phyloP scores from a whole-genome alignment of 2,329 filamentous ascomycete species.

The Claviceps purpurea region DNA sequence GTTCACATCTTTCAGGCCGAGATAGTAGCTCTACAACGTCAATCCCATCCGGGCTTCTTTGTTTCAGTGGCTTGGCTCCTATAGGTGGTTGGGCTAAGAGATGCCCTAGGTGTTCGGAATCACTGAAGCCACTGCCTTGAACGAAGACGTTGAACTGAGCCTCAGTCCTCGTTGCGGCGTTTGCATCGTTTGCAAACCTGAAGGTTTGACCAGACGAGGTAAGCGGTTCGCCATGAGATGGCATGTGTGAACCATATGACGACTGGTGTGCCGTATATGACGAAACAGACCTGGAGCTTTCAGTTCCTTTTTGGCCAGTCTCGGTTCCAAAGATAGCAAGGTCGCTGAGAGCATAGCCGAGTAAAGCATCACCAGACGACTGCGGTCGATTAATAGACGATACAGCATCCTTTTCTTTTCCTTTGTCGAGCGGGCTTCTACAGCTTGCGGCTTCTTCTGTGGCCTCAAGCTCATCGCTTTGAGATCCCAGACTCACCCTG shows the following conservation, averaged over 20 bases:
- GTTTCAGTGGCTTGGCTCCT: slow-evolving; percentile 9
- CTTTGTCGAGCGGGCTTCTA: not conserved
- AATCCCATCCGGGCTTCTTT: slow-evolving; percentile 11
- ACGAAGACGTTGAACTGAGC: not conserved
- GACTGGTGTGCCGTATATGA: not conserved
- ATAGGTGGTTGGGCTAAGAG: not conserved
- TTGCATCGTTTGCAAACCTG: not conserved
- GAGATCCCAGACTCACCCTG: not conserved
- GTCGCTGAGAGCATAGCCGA: not conserved
- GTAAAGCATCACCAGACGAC: slow-evolving; percentile 1
- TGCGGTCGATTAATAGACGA: not conserved
- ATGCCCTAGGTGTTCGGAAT: not conserved
- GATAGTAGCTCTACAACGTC: slow-evolving; percentile 25
- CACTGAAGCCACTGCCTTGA: not conserved
- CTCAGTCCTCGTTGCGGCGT: not conserved
- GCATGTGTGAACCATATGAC: not conserved
- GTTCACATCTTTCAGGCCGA: slow-evolving; percentile 11
- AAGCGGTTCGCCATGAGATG: not conserved
- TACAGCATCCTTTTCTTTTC: slow-evolving; percentile 7
- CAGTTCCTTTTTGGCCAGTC: slow-evolving; percentile 8
- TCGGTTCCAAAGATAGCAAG: not conserved
- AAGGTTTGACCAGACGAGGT: not conserved
- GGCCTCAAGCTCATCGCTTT: not conserved
- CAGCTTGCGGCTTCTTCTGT: not conserved
- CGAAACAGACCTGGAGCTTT: slow-evolving; percentile 1